Percentiles rank a stretch among this genome's conserved stretches.
Conservation (phyloP, 768 basidiomycete species). For the Lentinula boryana region DNA sequence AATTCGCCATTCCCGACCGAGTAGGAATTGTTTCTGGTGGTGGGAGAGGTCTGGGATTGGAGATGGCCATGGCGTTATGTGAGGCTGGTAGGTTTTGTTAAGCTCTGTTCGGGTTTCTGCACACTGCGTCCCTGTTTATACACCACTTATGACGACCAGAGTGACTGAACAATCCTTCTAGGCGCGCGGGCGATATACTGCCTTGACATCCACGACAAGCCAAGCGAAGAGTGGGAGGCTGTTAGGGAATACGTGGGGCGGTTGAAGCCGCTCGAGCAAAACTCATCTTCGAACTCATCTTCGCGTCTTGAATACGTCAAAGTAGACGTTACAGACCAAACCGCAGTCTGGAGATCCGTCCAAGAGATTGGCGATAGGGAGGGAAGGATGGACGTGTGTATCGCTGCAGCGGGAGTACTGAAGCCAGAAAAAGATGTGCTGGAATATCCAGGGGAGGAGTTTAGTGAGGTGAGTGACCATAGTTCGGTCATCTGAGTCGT, state of each 20-base stretch:
- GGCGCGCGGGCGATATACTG: constrained; percentile 69
- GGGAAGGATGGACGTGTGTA: constrained; percentile 65
- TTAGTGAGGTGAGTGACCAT: constrained; percentile 43
- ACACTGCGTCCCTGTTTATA: not conserved
- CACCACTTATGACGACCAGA: not conserved
- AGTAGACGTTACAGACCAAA: constrained; percentile 63
- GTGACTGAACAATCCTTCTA: not conserved
- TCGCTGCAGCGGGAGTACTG: constrained; percentile 75
- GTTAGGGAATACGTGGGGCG: constrained; percentile 46
- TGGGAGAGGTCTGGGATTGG: constrained; percentile 72
- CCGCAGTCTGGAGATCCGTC: constrained; percentile 46
- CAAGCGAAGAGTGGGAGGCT: constrained; percentile 52
- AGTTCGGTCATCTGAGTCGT: not conserved
- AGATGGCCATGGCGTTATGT: constrained; percentile 69
- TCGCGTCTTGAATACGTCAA: constrained; percentile 52
- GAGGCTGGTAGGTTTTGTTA: constrained; percentile 36
- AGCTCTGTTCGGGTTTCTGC: not conserved
- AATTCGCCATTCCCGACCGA: constrained; percentile 51
- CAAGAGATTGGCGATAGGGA: constrained; percentile 61
- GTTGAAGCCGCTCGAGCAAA: constrained; percentile 24
- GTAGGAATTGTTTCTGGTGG: constrained; percentile 62
- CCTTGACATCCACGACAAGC: constrained; percentile 50
- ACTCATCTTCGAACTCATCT: constrained; percentile 7
- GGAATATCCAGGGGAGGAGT: constrained; percentile 59
- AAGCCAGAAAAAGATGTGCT: constrained; percentile 55